phyloP scores from a whole-genome alignment of 140 eudicot species.

The Oenanthe javanica region DNA sequence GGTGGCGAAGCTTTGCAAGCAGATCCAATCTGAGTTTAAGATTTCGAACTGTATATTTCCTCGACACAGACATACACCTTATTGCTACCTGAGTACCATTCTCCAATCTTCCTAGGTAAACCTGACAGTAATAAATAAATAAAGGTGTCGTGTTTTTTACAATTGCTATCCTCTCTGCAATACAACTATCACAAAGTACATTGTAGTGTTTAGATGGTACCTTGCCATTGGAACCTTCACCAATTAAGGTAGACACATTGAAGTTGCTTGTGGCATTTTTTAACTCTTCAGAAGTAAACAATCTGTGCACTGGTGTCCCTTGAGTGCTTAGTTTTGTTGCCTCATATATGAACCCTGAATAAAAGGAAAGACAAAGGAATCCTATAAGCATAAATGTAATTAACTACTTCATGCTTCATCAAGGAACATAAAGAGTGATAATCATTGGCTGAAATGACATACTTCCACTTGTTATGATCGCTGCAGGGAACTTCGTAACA shows the following conservation, averaged over 20 bases:
- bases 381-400: neutral
- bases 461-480: conserved; percentile 54
- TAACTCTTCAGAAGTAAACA: conserved; percentile 48
- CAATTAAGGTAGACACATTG: conserved; percentile 37
- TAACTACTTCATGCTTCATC: neutral
- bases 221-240: conserved; percentile 62
- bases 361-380: neutral
- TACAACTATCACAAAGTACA: neutral
- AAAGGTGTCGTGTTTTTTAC: too few species aligned
- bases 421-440: neutral
- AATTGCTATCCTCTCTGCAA: neutral
- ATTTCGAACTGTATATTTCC: conserved; percentile 53
- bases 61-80: conserved; percentile 47
- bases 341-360: conserved; percentile 44
- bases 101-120: conserved; percentile 40
- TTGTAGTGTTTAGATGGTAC: conserved; percentile 27
- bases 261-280: conserved; percentile 63
- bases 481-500: conserved; percentile 40
- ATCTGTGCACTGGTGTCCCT: conserved; percentile 40
- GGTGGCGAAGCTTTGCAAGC: conserved; percentile 66
- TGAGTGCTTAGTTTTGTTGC: conserved; percentile 41
- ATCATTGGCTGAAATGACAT: conserved; percentile 11
- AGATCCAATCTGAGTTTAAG: conserved; percentile 60
- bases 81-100: conserved; percentile 51
- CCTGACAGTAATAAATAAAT: neutral